Evolutionary conservation across 2,329 filamentous ascomycete species (phyloP), one percentile per base, ranked within the genome.

Genomic region (Fusarium virguliforme): DNA sequence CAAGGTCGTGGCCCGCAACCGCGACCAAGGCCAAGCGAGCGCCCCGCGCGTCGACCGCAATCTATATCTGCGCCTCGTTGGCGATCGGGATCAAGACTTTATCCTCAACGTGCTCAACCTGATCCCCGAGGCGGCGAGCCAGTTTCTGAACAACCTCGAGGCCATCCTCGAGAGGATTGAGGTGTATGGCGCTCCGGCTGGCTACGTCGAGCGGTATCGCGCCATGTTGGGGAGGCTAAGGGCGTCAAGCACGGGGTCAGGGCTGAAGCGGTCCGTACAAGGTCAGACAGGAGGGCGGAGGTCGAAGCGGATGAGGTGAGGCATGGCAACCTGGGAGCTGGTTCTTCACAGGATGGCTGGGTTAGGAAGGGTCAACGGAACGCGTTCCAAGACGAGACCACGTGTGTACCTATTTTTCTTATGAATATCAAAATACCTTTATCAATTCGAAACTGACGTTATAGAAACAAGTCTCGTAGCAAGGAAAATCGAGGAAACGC

Each of bases 51-150:
- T 54, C 56, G 80, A 84, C 34, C 80, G 82, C 6, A 86, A 87
- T 64, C 79, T 88, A 8, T 89, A 86, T 76, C 74, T 80, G 43
- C 78, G 80, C 15, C 82, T 88, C 28, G 79, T 88, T 1, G 85
- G 86, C 8, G 82, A 83, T 43, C 73, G 73, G 8, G 82, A 85
- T 56, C 70, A 73, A 6, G 79, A 80, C 70, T 88, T 88, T 67
- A 79, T 86, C 40, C 73, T 87, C 35, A 82, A 80, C 37, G 80
- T 83, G 8, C 79, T 89, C 4, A 76, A 75, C 15, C 75, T 82
- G 24, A 77, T 87, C 2, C 84, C 82, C 2, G 83, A 85, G 50
- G 81, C 81, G 10, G 82, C 85, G 43, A 82, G 79, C 53, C 83
- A 82, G 64, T 84, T 84, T 60, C 70, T 85, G 18, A 76, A 83